Evolutionary conservation across 2,329 filamentous ascomycete genomes (phyloP).

Genomic region (Sarocladiaceae sp.): DNA sequence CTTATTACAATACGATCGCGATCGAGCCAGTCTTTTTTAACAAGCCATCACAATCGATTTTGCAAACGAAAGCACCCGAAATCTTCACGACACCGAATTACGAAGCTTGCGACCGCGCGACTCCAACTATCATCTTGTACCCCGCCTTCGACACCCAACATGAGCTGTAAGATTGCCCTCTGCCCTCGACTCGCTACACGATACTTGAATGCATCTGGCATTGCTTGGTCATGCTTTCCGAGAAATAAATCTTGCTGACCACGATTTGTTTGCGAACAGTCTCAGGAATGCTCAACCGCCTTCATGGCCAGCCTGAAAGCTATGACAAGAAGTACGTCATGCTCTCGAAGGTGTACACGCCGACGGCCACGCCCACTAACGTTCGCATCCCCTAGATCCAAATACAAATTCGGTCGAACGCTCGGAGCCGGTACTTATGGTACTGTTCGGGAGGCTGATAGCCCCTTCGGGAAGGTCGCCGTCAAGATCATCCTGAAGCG

Average conservation of each 20-base stretch:
- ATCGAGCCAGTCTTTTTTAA: too few relatives aligned
- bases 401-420: conserved; percentile 89
- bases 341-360: conserved; percentile 14
- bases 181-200: background rate
- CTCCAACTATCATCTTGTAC: conserved; percentile 7
- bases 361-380: conserved; percentile 20
- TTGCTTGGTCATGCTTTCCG: background rate
- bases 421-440: conserved; percentile 97
- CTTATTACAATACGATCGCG: too few relatives aligned
- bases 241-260: conserved; percentile 16
- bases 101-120: background rate
- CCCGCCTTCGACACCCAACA: conserved; percentile 12
- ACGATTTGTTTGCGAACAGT: conserved; percentile 46
- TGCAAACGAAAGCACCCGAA: background rate
- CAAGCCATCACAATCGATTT: background rate
- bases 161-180: conserved; percentile 12
- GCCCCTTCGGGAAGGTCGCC: conserved; percentile 78
- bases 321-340: conserved; percentile 88
- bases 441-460: conserved; percentile 92
- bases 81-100: too few relatives aligned
- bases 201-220: too few relatives aligned
- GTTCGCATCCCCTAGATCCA: conserved; percentile 51
- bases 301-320: conserved; percentile 93
- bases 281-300: conserved; percentile 87
- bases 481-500: conserved; percentile 99